Conservation (phyloP, 352 stramenopile genomes). For the Phytopythium kandeliae region DNA sequence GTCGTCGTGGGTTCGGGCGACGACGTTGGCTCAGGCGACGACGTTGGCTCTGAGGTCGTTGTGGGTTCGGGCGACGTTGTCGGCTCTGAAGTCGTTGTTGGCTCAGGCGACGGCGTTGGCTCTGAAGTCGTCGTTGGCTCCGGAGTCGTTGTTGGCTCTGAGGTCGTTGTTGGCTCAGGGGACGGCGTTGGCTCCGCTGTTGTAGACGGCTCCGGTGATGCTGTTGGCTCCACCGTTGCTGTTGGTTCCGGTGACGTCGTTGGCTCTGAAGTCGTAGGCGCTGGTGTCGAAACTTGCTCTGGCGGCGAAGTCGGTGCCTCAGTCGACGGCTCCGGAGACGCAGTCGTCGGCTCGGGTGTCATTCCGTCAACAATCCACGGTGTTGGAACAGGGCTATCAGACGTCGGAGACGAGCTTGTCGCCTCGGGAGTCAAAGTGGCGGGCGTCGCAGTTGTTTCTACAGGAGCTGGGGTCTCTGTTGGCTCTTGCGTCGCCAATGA, state of each 20-base stretch:
- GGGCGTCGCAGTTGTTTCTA: not conserved
- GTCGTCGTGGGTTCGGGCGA: conserved; percentile 3
- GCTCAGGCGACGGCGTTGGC: too few relatives aligned
- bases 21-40: not conserved
- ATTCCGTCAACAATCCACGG: too few relatives aligned
- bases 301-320: not conserved
- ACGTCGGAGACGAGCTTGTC: not conserved
- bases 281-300: too few relatives aligned
- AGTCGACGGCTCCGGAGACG: not conserved
- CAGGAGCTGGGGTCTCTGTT: not conserved
- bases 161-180: not conserved
- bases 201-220: conserved; percentile 4
- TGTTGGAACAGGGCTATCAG: too few relatives aligned
- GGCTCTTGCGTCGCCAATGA: not conserved
- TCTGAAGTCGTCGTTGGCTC: not conserved
- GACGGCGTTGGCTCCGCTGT: not conserved
- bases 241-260: conserved; percentile 3
- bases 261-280: not conserved
- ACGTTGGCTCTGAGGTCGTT: not conserved
- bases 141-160: not conserved
- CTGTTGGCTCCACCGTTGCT: too few relatives aligned
- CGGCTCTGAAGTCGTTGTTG: conserved; percentile 1
- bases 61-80: not conserved
- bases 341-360: conserved; percentile 1
- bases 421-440: not conserved